Evolutionary conservation across 768 basidiomycete genomes (phyloP).

Genomic region (Neoboletus magnificus): DNA sequence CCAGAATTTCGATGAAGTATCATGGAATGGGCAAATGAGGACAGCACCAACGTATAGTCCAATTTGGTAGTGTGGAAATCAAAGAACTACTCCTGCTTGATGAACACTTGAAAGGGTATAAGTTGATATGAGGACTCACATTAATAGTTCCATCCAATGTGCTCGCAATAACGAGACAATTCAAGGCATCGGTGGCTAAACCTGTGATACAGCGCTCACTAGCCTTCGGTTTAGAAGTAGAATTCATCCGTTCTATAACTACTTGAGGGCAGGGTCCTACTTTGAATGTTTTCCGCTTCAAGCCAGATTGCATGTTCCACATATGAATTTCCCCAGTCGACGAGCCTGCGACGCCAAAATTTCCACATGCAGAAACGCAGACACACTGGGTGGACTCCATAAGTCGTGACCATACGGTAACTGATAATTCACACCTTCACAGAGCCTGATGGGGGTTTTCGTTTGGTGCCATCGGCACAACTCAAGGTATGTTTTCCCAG

Average conservation of each 20-base stretch:
- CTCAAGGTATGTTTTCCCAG: slow-evolving; percentile 73
- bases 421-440: slow-evolving; percentile 58
- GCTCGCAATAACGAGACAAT: slow-evolving; percentile 73
- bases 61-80: slow-evolving; percentile 87
- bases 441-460: slow-evolving; percentile 52
- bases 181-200: slow-evolving; percentile 81
- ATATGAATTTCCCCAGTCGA: slow-evolving; percentile 77
- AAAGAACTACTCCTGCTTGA: slow-evolving; percentile 67
- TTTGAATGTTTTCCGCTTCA: slow-evolving; percentile 73
- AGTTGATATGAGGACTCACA: slow-evolving; percentile 44
- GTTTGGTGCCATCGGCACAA: slow-evolving; percentile 47
- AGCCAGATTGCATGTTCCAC: slow-evolving; percentile 98
- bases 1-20: slow-evolving; percentile 81
- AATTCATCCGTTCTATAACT: slow-evolving; percentile 43
- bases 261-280: slow-evolving; percentile 63
- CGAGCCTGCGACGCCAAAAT: slow-evolving; percentile 86
- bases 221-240: slow-evolving; percentile 37
- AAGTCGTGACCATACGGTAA: background rate
- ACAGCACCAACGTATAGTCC: slow-evolving; percentile 61
- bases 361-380: slow-evolving; percentile 91
- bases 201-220: slow-evolving; percentile 69
- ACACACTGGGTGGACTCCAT: slow-evolving; percentile 51
- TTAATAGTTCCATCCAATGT: slow-evolving; percentile 89
- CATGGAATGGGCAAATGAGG: slow-evolving; percentile 68
- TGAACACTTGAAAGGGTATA: background rate